These are phyloP conservation scores for Mycena epipterygia DNA, from an alignment of 768 basidiomycete species.

Conservation along the genomic window DNA sequence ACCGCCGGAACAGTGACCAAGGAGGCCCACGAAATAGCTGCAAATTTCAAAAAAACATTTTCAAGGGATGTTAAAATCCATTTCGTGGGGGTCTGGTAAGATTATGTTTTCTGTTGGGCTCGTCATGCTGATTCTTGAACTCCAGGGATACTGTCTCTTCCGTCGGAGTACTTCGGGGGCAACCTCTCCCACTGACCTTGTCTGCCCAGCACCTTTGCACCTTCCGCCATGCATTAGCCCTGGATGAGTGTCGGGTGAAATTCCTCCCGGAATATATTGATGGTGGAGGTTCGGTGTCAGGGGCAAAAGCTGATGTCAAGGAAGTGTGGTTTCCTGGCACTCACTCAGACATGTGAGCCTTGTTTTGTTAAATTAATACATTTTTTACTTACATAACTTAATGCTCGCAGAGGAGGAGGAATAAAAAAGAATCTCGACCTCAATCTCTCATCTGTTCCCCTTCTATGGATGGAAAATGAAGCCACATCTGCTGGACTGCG, in stretches of 20 bases:
- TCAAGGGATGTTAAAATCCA: not conserved
- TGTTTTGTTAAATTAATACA: not conserved
- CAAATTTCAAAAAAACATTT: not conserved
- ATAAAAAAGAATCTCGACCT: not conserved
- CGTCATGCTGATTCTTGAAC: no score
- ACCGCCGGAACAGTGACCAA: no score
- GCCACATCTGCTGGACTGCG: conserved; percentile 4
- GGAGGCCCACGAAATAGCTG: no score
- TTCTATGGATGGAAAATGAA: conserved; percentile 19
- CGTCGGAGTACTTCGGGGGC: not conserved
- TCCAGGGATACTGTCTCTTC: conserved; percentile 5
- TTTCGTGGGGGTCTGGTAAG: not conserved
- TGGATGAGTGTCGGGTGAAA: conserved; percentile 11
- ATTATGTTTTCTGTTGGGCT: not conserved
- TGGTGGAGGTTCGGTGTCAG: not conserved
- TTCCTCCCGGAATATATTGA: conserved; percentile 15
- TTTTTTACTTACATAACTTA: not conserved
- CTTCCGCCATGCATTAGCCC: conserved; percentile 7
- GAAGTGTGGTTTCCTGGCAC: no score
- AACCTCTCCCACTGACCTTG: not conserved
- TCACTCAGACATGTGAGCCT: conserved; percentile 15
- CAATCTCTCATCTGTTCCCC: conserved; percentile 5
- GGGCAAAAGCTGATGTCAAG: no score
- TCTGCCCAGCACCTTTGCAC: conserved; percentile 8
- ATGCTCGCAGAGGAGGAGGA: conserved; percentile 3